Evolutionary conservation across 1,284 basidiomycete genomes (phyloP), one percentile per base, ranked within the genome.

Genomic region (Schizopora paradoxa): DNA sequence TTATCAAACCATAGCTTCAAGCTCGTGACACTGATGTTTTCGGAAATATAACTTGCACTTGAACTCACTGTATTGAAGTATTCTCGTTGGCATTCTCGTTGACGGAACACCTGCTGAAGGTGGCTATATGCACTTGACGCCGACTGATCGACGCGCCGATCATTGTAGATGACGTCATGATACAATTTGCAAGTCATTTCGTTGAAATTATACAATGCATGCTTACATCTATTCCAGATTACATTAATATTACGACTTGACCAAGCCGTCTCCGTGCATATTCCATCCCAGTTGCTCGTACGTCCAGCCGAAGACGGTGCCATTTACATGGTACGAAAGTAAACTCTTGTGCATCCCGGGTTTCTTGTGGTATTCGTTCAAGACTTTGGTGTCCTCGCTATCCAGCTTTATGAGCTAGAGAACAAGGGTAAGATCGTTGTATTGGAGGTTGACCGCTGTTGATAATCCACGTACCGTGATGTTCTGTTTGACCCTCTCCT

Each of bases 201-300:
- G n/a, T n/a, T n/a, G n/a, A n/a, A n/a, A n/a, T n/a, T n/a, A n/a
- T n/a, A n/a, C n/a, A n/a, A n/a, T n/a, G n/a, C n/a, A n/a, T n/a
- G n/a, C n/a, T n/a, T n/a, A n/a, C 28, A 31, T 8, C 28, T 8
- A 31, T 31, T n/a, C 28, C 10, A 31, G 10, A n/a, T 31, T 8
- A n/a, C 8, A 31, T 31, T 8, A 31, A 8, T 31, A 31, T 37
- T 39, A 16, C 10, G 35, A 8, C 28, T n/a, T n/a, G n/a, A 45
- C 25, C 4, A 38, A 32, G 8, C 44, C 44, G n/a, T 34, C 44
- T 28, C 22, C 14, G 7, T 19, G 22, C 26, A 45, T 70, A 54
- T 67, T 62, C 74, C 74, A 77, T 4, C 73, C 74, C 16, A 76
- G 54, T 47, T 67, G 61, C 44, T 73, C 72, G 43, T 71, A 72